Conservation (phyloP, 2,329 filamentous ascomycete genomes). For the Colletotrichum magnum region DNA sequence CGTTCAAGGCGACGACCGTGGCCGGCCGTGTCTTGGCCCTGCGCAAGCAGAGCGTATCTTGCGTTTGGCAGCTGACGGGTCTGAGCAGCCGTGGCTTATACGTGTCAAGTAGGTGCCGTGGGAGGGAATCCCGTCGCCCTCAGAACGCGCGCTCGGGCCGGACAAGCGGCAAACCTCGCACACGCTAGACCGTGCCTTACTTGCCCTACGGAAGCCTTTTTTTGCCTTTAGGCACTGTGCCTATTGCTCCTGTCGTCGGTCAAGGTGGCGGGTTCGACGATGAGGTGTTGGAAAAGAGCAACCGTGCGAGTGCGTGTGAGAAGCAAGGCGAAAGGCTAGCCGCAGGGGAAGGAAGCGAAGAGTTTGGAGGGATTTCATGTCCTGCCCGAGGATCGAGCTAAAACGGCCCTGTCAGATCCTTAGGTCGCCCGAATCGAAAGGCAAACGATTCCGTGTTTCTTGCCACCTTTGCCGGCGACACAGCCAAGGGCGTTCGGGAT, state of each 20-base stretch:
- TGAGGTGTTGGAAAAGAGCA: slow-evolving; percentile 6
- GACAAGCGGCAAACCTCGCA: slow-evolving; percentile 25
- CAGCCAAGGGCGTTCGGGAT: slow-evolving; percentile 19
- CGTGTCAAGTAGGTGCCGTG: slow-evolving; percentile 15
- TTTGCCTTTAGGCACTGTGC: slow-evolving; percentile 18
- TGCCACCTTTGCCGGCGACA: slow-evolving; percentile 22
- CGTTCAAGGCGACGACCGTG: slow-evolving; percentile 18
- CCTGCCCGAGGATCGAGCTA: slow-evolving; percentile 39
- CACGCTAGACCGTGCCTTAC: slow-evolving; percentile 24
- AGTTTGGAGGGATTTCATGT: slow-evolving; percentile 33
- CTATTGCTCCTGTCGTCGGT: slow-evolving; percentile 15
- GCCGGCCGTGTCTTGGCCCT: slow-evolving; percentile 37
- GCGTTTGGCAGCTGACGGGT: slow-evolving; percentile 36
- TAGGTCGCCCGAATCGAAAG: neutral
- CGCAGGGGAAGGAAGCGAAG: neutral
- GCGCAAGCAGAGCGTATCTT: slow-evolving; percentile 39
- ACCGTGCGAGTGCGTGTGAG: slow-evolving; percentile 34
- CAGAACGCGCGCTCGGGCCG: slow-evolving; percentile 23
- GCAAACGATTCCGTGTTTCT: neutral
- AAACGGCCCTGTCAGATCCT: slow-evolving; percentile 20
- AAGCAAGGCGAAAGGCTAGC: neutral
- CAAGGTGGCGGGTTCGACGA: slow-evolving; percentile 20
- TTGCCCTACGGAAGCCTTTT: neutral
- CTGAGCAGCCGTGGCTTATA: slow-evolving; percentile 37
- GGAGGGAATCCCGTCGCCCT: neutral